Conservation (phyloP, 371 early-diverging fungal genomes). For the Rhizopus sp. region DNA sequence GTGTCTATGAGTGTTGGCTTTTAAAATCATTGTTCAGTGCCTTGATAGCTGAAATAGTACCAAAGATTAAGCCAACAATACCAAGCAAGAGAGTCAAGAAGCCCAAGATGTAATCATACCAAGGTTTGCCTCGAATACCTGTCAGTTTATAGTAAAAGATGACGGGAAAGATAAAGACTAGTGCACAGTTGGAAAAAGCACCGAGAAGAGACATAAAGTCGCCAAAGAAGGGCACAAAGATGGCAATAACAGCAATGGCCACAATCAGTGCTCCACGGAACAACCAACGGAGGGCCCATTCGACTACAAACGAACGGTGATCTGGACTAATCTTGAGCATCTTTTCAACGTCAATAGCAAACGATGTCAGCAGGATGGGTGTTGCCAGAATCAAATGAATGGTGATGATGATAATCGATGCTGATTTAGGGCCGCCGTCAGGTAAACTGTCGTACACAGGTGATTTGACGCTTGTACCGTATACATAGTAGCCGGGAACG, state of each 20-base stretch:
- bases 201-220: conserved; percentile 75
- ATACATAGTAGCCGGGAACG: conserved; percentile 80
- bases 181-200: conserved; percentile 63
- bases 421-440: conserved; percentile 57
- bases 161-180: conserved; percentile 73
- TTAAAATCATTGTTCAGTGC: conserved; percentile 48
- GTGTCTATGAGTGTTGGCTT: conserved; percentile 4
- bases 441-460: conserved; percentile 80
- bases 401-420: conserved; percentile 77
- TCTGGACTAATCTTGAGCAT: conserved; percentile 41
- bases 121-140: conserved; percentile 47
- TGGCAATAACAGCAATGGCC: conserved; percentile 50
- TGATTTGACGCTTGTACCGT: conserved; percentile 70
- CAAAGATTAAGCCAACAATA: conserved; percentile 62
- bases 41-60: conserved; percentile 58
- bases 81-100: conserved; percentile 56
- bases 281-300: conserved; percentile 42
- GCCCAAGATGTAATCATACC: conserved; percentile 46
- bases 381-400: conserved; percentile 81
- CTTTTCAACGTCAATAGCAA: conserved; percentile 72
- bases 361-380: conserved; percentile 82
- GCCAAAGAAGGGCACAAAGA: conserved; percentile 68
- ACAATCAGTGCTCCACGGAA: conserved; percentile 50
- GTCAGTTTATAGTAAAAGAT: conserved; percentile 65
- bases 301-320: conserved; percentile 29